Conservation (phyloP, 495 filamentous ascomycete species). For the Tetracladium setigerum region DNA sequence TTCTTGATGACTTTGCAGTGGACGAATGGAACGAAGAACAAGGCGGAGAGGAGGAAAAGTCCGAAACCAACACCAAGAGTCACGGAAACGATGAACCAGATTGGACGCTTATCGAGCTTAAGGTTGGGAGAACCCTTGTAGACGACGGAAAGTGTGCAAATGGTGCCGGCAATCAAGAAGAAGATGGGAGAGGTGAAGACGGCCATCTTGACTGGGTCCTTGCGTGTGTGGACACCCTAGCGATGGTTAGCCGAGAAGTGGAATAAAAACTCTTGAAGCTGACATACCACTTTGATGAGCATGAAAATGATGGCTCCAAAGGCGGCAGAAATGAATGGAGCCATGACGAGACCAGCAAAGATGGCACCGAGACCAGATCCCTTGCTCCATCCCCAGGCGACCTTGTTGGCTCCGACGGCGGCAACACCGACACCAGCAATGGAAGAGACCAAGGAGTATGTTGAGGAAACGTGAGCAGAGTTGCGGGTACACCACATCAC, state of each 20-base stretch:
- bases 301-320: constrained; percentile 59
- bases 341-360: constrained; percentile 55
- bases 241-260: not conserved
- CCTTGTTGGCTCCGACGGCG: constrained; percentile 37
- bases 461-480: constrained; percentile 56
- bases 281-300: constrained; percentile 47
- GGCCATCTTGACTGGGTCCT: constrained; percentile 47
- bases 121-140: constrained; percentile 43
- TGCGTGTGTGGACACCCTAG: constrained; percentile 44
- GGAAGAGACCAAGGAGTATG: constrained; percentile 56
- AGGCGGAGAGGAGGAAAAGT: constrained; percentile 39
- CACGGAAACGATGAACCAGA: constrained; percentile 44
- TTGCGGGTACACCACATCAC: constrained; percentile 54
- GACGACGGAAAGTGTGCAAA: constrained; percentile 49
- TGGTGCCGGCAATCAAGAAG: constrained; percentile 49
- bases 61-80: constrained; percentile 52
- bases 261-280: constrained; percentile 40
- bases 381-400: constrained; percentile 49
- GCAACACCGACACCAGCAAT: constrained; percentile 56
- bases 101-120: constrained; percentile 37
- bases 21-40: constrained; percentile 60
- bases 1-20: constrained; percentile 48
- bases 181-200: constrained; percentile 55
- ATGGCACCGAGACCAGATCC: constrained; percentile 53
- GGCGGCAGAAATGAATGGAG: constrained; percentile 48